These are phyloP conservation scores for Striga hermonthica DNA, from an alignment of 305 asterid genomes.

Conservation along the genomic window DNA sequence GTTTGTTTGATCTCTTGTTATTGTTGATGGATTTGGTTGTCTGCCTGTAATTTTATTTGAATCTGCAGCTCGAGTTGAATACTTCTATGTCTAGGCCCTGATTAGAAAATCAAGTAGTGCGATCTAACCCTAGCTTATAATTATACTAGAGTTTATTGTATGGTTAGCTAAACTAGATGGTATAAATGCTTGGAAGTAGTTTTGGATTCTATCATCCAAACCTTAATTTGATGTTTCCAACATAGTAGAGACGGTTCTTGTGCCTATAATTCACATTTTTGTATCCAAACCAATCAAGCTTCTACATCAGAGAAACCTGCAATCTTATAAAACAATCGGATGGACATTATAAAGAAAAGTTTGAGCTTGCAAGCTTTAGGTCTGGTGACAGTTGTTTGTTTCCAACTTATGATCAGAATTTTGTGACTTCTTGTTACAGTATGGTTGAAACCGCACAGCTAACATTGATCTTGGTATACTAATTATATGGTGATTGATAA, in stretches of 20 bases:
- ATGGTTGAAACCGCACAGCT: background rate
- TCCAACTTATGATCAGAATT: background rate
- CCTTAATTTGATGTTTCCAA: background rate
- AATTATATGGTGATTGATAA: background rate
- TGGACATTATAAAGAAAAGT: background rate
- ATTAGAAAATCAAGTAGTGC: conserved; percentile 16
- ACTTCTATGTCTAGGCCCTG: background rate
- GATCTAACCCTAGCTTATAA: conserved; percentile 21
- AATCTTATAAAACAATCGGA: background rate
- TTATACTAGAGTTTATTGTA: background rate
- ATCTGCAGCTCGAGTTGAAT: conserved; percentile 1
- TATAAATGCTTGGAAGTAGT: background rate
- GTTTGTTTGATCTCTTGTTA: background rate
- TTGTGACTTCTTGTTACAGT: background rate
- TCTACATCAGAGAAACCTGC: background rate
- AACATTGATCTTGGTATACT: background rate
- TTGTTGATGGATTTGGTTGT: conserved; percentile 17
- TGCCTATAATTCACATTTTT: background rate
- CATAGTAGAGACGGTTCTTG: background rate
- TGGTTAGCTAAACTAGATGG: conserved; percentile 1
- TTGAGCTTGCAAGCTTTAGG: conserved; percentile 13
- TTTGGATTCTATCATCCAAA: background rate
- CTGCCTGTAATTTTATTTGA: background rate
- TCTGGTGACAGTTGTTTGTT: background rate
- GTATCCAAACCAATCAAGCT: background rate